phyloP scores from a whole-genome alignment of 176 grass and related monocot species.

The Avena eriantha region DNA sequence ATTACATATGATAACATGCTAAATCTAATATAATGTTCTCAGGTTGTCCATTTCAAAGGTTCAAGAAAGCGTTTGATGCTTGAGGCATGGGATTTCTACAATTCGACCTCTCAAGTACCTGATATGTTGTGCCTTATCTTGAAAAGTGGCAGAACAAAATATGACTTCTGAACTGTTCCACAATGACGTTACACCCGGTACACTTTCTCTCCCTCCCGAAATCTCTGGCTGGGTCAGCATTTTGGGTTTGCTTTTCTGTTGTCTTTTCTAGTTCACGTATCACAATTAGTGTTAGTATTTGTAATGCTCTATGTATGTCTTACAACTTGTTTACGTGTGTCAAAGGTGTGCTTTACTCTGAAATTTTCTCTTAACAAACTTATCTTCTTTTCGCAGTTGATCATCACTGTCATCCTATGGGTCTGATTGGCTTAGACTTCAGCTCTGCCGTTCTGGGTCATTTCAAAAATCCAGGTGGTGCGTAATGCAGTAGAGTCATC shows the following conservation, averaged over 20 bases:
- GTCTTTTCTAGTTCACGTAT: neutral
- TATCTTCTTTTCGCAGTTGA: conserved; percentile 25
- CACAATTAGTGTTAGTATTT: neutral
- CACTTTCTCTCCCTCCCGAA: neutral
- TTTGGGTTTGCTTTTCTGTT: neutral
- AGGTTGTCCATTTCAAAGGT: conserved; percentile 96
- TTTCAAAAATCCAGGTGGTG: neutral
- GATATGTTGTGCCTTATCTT: conserved; percentile 87
- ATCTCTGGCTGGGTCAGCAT: neutral
- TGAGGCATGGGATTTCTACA: conserved; percentile 88
- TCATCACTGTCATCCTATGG: neutral
- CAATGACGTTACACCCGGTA: conserved; percentile 5
- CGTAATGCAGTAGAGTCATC: neutral
- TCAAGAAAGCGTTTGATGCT: conserved; percentile 95
- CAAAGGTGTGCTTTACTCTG: neutral
- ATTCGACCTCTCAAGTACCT: conserved; percentile 66
- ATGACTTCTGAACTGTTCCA: conserved; percentile 68
- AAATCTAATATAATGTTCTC: conserved; percentile 26
- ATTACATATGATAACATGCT: neutral
- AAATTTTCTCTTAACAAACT: conserved; percentile 4
- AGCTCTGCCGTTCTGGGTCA: conserved; percentile 5
- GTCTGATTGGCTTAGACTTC: neutral
- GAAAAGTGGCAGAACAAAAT: conserved; percentile 92
- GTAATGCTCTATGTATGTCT: neutral
- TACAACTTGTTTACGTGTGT: neutral